Evolutionary conservation across 352 stramenopile species (phyloP), one percentile per base, ranked within the genome.

Genomic region (Globisporangium cylindrosporum): DNA sequence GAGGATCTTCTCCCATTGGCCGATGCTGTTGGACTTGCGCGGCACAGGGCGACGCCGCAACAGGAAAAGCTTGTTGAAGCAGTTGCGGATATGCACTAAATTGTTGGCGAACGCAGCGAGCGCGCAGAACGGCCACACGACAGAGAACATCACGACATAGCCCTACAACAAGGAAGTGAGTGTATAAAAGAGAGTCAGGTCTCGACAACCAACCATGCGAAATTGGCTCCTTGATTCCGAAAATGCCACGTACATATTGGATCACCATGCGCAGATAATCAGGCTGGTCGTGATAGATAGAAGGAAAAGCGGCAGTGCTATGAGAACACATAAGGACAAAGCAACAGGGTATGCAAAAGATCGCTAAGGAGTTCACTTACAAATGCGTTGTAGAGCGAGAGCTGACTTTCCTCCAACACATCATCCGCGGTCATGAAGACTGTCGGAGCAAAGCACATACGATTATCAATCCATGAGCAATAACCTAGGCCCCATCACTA

Each of bases 71-170:
- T 93, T 95, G 73, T 89, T 83, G 72, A 93, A 95, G 32, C 84
- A 86, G 56, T 95, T 95, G 55, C 86, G 84, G 64, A 95, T 93
- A 56, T 95, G 88, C 36, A 95, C 75, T 14, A 88, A 64, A 62
- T 95, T 95, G 78, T 95, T 95, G 27, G 77, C 81, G 25, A 95
- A 73, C 5, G 81, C 88, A 8, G 84, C 84, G 36, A 95, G 75
- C 12, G 84, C 84, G 56, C 88, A 95, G 62, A 95, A 94, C 36
- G 88, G 88, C 88, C 86, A 95, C 46, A 95, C 84, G 27, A 92
- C 84, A 1, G 88, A 95, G 71, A 95, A 94, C 88, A 95, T 95
- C 25, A 95, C 88, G 22, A 95, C 84, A 53, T 92, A 95, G 74
- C 88, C 88, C 87, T 95, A n/a, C 15, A 34, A 57, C 32, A 70